phyloP scores from a whole-genome alignment of 495 filamentous ascomycete genomes.

The Aspergillus campestris region DNA sequence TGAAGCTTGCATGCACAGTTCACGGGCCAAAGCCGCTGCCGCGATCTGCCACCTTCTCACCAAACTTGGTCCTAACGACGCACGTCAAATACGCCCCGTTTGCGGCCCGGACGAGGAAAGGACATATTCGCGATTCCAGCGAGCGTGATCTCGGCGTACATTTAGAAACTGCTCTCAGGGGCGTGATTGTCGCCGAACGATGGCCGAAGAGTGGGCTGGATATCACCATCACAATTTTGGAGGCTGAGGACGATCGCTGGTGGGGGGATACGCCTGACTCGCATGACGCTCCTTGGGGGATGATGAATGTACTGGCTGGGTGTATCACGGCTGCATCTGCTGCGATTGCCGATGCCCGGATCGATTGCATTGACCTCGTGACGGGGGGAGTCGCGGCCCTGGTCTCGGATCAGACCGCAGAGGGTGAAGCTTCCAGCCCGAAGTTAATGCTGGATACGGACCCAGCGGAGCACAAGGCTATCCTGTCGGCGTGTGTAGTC shows the following conservation, averaged over 20 bases:
- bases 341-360: conserved; percentile 90
- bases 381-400: conserved; percentile 83
- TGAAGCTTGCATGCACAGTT: conserved; percentile 87
- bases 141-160: conserved; percentile 89
- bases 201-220: conserved; percentile 97
- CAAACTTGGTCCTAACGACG: conserved; percentile 81
- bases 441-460: conserved; percentile 73
- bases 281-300: conserved; percentile 53
- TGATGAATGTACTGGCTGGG: conserved; percentile 85
- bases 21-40: conserved; percentile 90
- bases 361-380: conserved; percentile 90
- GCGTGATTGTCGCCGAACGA: conserved; percentile 80
- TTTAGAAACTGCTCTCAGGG: conserved; percentile 79
- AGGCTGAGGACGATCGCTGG: conserved; percentile 74
- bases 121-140: conserved; percentile 76
- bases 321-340: conserved; percentile 93
- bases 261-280: conserved; percentile 44
- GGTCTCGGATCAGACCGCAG: conserved; percentile 39
- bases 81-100: conserved; percentile 96
- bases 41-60: conserved; percentile 78
- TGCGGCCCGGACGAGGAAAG: conserved; percentile 68
- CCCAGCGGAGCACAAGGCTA: conserved; percentile 61
- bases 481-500: conserved; percentile 78
- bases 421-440: conserved; percentile 22
- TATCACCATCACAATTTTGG: conserved; percentile 81